Evolutionary conservation across 177 flowering plant genomes (phyloP), one percentile per base, ranked within the genome.

Genomic region (Vitis hybrid): DNA sequence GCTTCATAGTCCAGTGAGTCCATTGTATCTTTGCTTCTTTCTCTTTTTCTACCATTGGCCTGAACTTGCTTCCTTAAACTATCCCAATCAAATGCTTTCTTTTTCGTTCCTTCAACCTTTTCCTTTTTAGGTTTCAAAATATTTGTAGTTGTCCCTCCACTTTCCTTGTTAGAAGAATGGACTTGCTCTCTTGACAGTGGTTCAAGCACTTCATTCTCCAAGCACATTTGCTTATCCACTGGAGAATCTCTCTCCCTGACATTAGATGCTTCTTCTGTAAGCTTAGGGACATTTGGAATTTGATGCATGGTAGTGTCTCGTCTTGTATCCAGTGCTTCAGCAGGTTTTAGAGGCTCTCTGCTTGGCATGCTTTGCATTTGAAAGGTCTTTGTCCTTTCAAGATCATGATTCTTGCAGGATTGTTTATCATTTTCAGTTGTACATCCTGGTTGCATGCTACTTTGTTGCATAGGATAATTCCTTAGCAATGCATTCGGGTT

Each of bases 1-100:
- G 94, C 92, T 78, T 93, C 98, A 82, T 91, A 96, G 75, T 96
- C 94, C 62, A 94, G 64, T 8, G 99, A 88, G 72, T 96, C 98
- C 90, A 80, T 86, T 64, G 80, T 46, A 30, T 88, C 82, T 50
- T 46, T 69, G 73, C 68, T 83, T 81, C 84, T 83, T 78, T 86
- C 91, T 75, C 79, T 82, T 74, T 58, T 78, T 52, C 58, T 62
- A 63, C 76, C 73, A 18, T 81, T 76, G 21, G 70, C 52, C 66
- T 65, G 74, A n/a, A 74, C 90, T 50, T 88, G 76, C 80, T 73
- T 90, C 76, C 97, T 81, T 63, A 94, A 77, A 54, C 49, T 78
- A 75, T 93, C 99, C 99, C 99, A 94, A 70, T 94, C 87, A 72
- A 81, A 58, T 70, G 71, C 74, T 66, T 71, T 83, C 46, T 76